Evolutionary conservation across 148 eudicot species (phyloP), one percentile per base, ranked within the genome.

Genomic region (Rhododendron ovatum): DNA sequence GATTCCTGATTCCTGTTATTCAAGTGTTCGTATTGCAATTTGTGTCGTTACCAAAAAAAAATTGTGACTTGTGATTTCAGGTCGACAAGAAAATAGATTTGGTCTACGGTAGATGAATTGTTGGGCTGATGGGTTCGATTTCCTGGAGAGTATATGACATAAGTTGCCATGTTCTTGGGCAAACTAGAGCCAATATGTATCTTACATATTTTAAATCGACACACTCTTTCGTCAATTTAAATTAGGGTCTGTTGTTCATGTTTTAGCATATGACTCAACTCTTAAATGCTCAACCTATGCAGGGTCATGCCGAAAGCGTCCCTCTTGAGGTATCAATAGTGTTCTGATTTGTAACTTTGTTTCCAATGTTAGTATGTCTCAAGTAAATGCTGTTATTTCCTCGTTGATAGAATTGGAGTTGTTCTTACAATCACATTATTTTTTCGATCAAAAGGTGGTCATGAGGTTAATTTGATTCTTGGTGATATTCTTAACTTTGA

Each of bases 31-130:
- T 76, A 63, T 83, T 9, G 55, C 55, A 65, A 61, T 84, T 41
- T 51, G 81, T 37, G 41, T 37, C 5, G 0, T 37, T 37, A 37
- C 41, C 41, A 5, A 4, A 37, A 37, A n/a, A 37, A 37, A 37
- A 37, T 37, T 37, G 41, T 77, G 83, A 61, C 17, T 67, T 43
- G 85, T 47, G 50, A 69, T 76, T 88, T 82, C 85, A 96, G 99
- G 98, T 96, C 69, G 86, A 90, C 74, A 92, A 97, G 91, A 95
- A 95, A 90, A 92, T 95, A 87, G 93, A 93, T 87, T 91, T 96
- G 93, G 97, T 96, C 6, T 96, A 96, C 88, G 99, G 98, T 79
- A 98, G 99, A 55, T 98, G 98, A 90, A 95, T 98, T 89, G 91
- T 95, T 89, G 98, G n/a, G 86, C 89, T 96, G 81, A 95, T 96